These are phyloP conservation scores for Cylindricascospora bacillispora DNA, from an alignment of 1,139 yeast genomes.

Conservation along the genomic window DNA sequence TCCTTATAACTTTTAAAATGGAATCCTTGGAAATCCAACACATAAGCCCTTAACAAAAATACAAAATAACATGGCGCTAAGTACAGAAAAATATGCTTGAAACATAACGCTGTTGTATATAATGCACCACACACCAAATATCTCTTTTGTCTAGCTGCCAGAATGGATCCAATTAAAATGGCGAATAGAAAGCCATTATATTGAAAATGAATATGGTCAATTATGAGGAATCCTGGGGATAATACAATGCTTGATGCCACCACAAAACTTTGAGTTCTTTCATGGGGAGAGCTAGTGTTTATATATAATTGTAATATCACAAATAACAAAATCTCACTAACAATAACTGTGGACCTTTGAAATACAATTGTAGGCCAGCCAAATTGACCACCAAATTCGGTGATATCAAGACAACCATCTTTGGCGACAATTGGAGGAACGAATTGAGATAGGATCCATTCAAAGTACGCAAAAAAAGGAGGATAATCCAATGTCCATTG, in stretches of 20 bases:
- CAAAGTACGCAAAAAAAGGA: constrained; percentile 94
- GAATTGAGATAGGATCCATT: constrained; percentile 59
- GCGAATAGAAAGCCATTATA: constrained; percentile 93
- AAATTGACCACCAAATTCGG: constrained; percentile 56
- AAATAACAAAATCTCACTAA: constrained; percentile 63
- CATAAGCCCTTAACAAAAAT: constrained; percentile 59
- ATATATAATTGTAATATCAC: constrained; percentile 62
- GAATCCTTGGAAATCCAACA: constrained; percentile 26
- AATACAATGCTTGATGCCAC: constrained; percentile 72
- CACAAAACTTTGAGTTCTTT: constrained; percentile 43
- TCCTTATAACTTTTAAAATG: constrained; percentile 24
- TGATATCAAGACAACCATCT: constrained; percentile 74
- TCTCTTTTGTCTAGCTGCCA: constrained; percentile 49
- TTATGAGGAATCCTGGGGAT: constrained; percentile 78
- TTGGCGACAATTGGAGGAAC: constrained; percentile 50
- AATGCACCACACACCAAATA: constrained; percentile 56
- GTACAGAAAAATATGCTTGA: constrained; percentile 86
- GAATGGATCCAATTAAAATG: constrained; percentile 57
- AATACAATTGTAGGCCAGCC: constrained; percentile 70
- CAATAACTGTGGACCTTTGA: constrained; percentile 70
- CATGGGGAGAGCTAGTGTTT: constrained; percentile 32
- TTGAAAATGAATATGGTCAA: constrained; percentile 91
- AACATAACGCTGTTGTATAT: constrained; percentile 71
- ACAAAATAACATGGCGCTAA: constrained; percentile 91
- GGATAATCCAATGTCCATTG: constrained; percentile 98